A percentile compares a stretch with the other conserved stretches of the same genome.
phyloP scores from a whole-genome alignment of 495 filamentous ascomycete genomes.

The Podospora pseudopauciseta region DNA sequence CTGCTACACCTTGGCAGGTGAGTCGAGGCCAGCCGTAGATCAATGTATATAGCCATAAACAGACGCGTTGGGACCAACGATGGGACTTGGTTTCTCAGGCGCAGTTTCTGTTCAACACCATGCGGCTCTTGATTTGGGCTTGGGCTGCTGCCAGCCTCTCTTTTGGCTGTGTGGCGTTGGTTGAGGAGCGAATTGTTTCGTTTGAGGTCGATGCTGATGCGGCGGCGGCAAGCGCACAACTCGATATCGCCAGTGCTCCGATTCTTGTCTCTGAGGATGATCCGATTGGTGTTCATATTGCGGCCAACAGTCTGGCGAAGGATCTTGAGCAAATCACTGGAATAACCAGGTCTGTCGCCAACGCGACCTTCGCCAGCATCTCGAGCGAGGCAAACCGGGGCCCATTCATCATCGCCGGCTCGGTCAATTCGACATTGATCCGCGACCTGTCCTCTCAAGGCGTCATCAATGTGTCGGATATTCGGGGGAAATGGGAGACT shows the following conservation, averaged over 20 bases:
- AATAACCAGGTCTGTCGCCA: conserved; percentile 37
- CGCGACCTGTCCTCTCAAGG: conserved; percentile 42
- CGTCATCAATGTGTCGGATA: conserved; percentile 43
- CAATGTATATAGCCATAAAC: background rate
- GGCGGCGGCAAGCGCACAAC: conserved; percentile 9
- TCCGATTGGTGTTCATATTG: conserved; percentile 56
- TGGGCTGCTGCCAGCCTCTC: conserved; percentile 1
- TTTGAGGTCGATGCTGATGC: conserved; percentile 17
- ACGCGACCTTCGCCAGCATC: conserved; percentile 23
- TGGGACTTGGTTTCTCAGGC: background rate
- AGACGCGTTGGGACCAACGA: background rate
- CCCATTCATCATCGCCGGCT: conserved; percentile 54
- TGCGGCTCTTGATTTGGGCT: background rate
- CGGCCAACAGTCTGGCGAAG: conserved; percentile 50
- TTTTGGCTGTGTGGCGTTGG: conserved; percentile 8
- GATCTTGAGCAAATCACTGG: conserved; percentile 59
- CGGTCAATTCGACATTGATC: conserved; percentile 50
- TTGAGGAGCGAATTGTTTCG: conserved; percentile 29
- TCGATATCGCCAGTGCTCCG: conserved; percentile 31
- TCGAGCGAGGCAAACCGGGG: conserved; percentile 21
- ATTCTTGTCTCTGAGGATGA: conserved; percentile 45
- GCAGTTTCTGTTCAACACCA: background rate
- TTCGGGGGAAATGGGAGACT: conserved; percentile 58
- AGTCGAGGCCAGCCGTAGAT: background rate
- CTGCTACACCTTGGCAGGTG: background rate